Percentiles rank a stretch among this genome's conserved stretches.
These are phyloP conservation scores for Lentithecium fluviatile DNA, from an alignment of 495 filamentous ascomycete genomes.

Conservation along the genomic window DNA sequence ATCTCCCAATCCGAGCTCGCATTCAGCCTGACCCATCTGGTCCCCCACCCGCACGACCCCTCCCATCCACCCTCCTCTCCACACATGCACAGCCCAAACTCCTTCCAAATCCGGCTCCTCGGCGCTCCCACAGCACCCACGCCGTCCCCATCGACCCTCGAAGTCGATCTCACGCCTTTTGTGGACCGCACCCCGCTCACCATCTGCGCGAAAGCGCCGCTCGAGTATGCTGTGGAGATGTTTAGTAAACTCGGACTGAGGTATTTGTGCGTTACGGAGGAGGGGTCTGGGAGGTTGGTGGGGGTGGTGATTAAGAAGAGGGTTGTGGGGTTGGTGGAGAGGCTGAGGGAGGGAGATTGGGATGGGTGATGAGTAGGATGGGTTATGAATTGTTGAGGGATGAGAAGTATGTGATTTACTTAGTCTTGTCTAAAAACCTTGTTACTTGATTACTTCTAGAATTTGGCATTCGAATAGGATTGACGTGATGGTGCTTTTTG, in stretches of 20 bases:
- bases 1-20: conserved; percentile 56
- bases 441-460: too few species aligned
- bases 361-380: background rate
- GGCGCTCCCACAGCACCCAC: conserved; percentile 39
- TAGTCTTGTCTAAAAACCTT: too few species aligned
- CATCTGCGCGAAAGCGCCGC: conserved; percentile 52
- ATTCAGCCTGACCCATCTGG: conserved; percentile 48
- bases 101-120: conserved; percentile 46
- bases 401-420: too few species aligned
- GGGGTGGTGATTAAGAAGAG: conserved; percentile 47
- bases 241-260: conserved; percentile 57
- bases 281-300: conserved; percentile 43
- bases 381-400: too few species aligned
- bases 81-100: background rate
- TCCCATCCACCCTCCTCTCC: background rate
- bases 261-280: conserved; percentile 52
- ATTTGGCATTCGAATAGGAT: too few species aligned
- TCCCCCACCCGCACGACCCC: conserved; percentile 18
- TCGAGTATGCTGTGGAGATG: conserved; percentile 59
- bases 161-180: conserved; percentile 50
- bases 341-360: conserved; percentile 18
- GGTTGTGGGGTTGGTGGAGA: conserved; percentile 42
- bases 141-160: conserved; percentile 20
- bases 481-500: too few species aligned
- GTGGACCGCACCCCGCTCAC: conserved; percentile 55